These are phyloP conservation scores for Mortierella sp. DNA, from an alignment of 371 early-diverging fungal species.

Conservation along the genomic window DNA sequence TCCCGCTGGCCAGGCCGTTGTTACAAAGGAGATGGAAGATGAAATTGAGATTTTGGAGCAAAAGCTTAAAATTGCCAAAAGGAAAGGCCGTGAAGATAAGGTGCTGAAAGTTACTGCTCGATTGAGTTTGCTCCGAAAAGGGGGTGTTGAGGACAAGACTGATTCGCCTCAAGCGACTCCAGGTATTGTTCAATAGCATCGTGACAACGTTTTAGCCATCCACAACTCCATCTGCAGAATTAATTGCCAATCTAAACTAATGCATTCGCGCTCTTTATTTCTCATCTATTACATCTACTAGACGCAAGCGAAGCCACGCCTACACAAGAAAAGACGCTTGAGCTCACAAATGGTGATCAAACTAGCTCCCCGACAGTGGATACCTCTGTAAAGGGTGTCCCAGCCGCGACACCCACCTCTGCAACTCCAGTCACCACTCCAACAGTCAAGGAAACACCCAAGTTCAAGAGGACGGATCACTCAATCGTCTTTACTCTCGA, in stretches of 20 bases:
- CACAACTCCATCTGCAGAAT: too few species aligned
- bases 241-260: not conserved
- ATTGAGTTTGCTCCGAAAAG: slow-evolving; percentile 65
- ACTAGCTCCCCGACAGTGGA: slow-evolving; percentile 34
- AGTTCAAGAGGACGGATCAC: slow-evolving; percentile 74
- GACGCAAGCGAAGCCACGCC: slow-evolving; percentile 33
- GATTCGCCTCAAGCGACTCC: slow-evolving; percentile 3
- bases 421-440: slow-evolving; percentile 24
- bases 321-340: slow-evolving; percentile 37
- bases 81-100: slow-evolving; percentile 94
- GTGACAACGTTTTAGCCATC: not conserved
- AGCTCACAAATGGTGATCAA: slow-evolving; percentile 13
- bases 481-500: slow-evolving; percentile 85
- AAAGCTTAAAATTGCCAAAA: slow-evolving; percentile 95
- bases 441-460: slow-evolving; percentile 55
- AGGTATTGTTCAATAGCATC: slow-evolving; percentile 7
- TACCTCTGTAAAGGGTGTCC: slow-evolving; percentile 17
- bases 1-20: slow-evolving; percentile 64
- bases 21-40: slow-evolving; percentile 91
- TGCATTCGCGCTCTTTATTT: not conserved
- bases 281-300: not conserved
- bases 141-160: slow-evolving; percentile 50
- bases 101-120: slow-evolving; percentile 87
- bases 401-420: slow-evolving; percentile 10
- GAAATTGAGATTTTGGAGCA: slow-evolving; percentile 96